Evolutionary conservation across 163 green algal species (phyloP).

Genomic region (Dunaliella salina): DNA sequence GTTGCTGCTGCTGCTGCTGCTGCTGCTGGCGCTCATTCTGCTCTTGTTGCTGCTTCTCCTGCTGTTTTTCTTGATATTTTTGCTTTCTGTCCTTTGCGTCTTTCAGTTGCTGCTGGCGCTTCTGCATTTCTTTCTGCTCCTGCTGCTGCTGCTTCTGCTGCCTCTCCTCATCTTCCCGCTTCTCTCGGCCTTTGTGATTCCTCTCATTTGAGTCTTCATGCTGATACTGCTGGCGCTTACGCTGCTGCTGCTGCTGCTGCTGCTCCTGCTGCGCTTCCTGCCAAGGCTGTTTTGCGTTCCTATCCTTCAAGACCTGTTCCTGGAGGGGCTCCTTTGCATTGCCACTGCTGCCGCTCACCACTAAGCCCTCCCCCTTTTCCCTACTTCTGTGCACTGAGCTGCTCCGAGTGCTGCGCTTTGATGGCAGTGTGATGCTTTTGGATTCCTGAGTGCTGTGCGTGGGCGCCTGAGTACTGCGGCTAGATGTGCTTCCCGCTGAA

Average conservation of each 20-base stretch:
- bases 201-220: not conserved
- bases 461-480: too few species aligned
- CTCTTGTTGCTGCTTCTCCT: not conserved
- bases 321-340: too few species aligned
- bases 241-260: conserved; percentile 7
- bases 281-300: too few species aligned
- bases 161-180: not conserved
- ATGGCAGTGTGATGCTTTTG: too few species aligned
- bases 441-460: too few species aligned
- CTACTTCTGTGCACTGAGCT: too few species aligned
- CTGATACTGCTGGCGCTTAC: not conserved
- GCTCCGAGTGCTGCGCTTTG: too few species aligned
- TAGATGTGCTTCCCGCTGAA: too few species aligned
- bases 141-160: conserved; percentile 3
- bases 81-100: not conserved
- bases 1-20: conserved; percentile 8
- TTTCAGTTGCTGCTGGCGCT: not conserved
- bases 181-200: not conserved
- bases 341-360: too few species aligned
- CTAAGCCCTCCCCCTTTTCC: too few species aligned
- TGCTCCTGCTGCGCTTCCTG: too few species aligned
- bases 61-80: not conserved
- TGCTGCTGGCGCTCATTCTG: conserved; percentile 3
- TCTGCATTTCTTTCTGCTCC: conserved; percentile 5
- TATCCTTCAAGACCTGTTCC: too few species aligned